Conservation (phyloP, 345 rosid species). For the Cardiospermum halicacabum region DNA sequence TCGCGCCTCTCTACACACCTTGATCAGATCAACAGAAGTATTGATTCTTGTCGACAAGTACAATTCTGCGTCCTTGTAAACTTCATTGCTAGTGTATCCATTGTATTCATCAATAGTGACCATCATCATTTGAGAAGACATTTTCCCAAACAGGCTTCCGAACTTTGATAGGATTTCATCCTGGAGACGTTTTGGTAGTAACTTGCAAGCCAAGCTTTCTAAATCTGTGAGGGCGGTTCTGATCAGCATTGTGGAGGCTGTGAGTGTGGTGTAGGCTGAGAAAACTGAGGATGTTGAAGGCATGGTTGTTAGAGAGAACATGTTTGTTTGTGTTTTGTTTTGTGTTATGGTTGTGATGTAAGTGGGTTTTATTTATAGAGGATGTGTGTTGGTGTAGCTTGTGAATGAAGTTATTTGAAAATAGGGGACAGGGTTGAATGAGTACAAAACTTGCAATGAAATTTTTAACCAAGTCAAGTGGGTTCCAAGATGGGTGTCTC, state of each 20-base stretch:
- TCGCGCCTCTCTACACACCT: constrained; percentile 5
- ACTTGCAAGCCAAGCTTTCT: neutral
- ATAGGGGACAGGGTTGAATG: neutral
- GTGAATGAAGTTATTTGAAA: neutral
- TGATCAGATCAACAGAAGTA: constrained; percentile 3
- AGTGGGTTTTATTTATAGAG: neutral
- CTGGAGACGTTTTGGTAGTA: neutral
- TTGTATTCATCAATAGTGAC: constrained; percentile 10
- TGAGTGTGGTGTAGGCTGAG: constrained; percentile 16
- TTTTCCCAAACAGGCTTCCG: neutral
- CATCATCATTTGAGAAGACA: constrained; percentile 7
- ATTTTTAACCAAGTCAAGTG: neutral
- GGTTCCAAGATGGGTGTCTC: too few species aligned
- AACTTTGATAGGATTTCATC: constrained; percentile 1
- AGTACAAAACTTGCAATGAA: neutral
- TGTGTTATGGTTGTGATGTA: neutral
- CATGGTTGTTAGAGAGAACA: constrained; percentile 18
- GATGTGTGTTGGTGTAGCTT: neutral
- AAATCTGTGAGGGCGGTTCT: constrained; percentile 4
- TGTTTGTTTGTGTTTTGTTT: neutral
- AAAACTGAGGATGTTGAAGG: constrained; percentile 24
- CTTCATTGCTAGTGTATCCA: constrained; percentile 10
- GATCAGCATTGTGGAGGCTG: constrained; percentile 15
- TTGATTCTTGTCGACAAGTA: constrained; percentile 16
- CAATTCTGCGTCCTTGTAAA: constrained; percentile 11